phyloP scores from a whole-genome alignment of 768 basidiomycete species.

The Panellus pusillus region DNA sequence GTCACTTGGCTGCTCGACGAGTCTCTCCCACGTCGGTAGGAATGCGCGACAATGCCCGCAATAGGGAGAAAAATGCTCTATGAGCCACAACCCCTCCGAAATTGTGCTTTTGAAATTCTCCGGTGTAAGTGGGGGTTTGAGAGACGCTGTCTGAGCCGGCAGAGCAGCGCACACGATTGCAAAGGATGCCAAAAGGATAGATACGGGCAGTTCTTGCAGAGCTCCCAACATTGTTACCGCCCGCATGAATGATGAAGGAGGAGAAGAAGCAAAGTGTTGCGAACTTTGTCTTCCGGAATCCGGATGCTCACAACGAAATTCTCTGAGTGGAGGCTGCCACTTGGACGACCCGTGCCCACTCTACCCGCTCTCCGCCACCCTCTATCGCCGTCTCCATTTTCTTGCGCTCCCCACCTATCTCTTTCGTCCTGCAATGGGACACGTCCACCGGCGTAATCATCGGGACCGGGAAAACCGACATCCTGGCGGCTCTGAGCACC shows the following conservation, averaged over 20 bases:
- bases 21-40: conserved; percentile 77
- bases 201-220: conserved; percentile 20
- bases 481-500: too few species aligned
- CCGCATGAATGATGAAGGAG: conserved; percentile 1
- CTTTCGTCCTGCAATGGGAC: conserved; percentile 1
- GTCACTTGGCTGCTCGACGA: conserved; percentile 51
- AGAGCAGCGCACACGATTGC: conserved; percentile 20
- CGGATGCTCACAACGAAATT: too few species aligned
- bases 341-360: too few species aligned
- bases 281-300: too few species aligned
- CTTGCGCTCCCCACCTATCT: conserved; percentile 17
- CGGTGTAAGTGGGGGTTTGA: conserved; percentile 45
- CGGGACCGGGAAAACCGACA: not conserved
- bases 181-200: conserved; percentile 17
- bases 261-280: not conserved
- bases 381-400: conserved; percentile 20
- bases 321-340: too few species aligned
- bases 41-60: conserved; percentile 81
- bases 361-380: too few species aligned
- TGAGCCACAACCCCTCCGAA: conserved; percentile 67
- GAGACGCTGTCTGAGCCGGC: conserved; percentile 18
- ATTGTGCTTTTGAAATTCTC: conserved; percentile 57
- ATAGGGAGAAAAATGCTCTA: conserved; percentile 88
- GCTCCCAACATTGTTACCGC: conserved; percentile 1
- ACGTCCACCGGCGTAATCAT: conserved; percentile 5